Evolutionary conservation across 2,329 filamentous ascomycete genomes (phyloP), one percentile per base, ranked within the genome.

Genomic region (Endoconidiophora laricicola): DNA sequence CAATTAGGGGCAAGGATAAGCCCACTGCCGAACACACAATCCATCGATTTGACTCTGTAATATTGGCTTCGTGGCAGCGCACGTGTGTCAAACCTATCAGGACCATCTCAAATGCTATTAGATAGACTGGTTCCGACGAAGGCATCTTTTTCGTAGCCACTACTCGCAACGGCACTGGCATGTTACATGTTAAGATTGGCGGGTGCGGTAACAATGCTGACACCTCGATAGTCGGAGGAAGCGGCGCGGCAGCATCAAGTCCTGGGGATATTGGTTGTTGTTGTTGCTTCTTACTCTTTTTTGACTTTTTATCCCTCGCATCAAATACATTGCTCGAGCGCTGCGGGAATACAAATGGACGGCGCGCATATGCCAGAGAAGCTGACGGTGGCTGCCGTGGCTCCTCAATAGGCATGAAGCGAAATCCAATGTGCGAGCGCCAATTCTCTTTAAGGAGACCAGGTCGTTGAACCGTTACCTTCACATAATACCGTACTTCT

Each of bases 401-500:
- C 4, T 86, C 85, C 63, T 98, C 91, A 57, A 96, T 90, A 3
- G 91, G 91, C 37, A 95, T 72, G 61, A 98, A 91, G 52, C 85
- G 90, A 66, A 95, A 82, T 36, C 79, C 78, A 36, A 72, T 60
- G 55, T 75, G 68, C 55, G 72, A 71, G 18, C 88, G 73, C 63
- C 86, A 83, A 59, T 95, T 95, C 65, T 94, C 87, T 61, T 90
- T 90, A 65, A 93, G 86, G 53, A 95, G 73, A 12, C 83, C 81
- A 0, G 87, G 86, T n/a, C 87, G 73, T 59, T 87, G 85, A 4
- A 96, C 79, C 0, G 91, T 96, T n/a, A 83, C 86, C 63, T 98
- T 98, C 61, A 96, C 74, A 61, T 85, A 98, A 65, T 98, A 98
- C 57, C 81, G 76, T 54, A 96, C 88, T 64, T 94, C 87, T 20